phyloP scores from a whole-genome alignment of 495 filamentous ascomycete species.

The Aspergillus avenaceus region DNA sequence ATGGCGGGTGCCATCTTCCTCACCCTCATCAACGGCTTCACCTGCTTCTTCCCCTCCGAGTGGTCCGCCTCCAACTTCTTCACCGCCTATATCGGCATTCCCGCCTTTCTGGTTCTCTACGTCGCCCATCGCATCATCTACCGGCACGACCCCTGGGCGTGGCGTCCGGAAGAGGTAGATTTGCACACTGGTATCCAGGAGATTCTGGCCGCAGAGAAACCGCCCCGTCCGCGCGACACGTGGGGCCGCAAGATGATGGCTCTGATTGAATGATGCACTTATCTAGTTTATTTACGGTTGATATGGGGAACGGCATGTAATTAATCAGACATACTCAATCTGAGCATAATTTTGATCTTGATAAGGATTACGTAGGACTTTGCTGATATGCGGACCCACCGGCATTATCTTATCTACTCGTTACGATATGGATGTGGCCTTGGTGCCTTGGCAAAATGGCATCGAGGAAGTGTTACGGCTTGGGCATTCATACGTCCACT shows the following conservation, averaged over 20 bases:
- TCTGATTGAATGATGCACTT: conserved; percentile 16
- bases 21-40: conserved; percentile 58
- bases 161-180: conserved; percentile 50
- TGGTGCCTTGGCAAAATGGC: no score
- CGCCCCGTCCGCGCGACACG: conserved; percentile 25
- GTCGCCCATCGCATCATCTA: conserved; percentile 45
- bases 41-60: conserved; percentile 54
- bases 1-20: conserved; percentile 48
- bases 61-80: conserved; percentile 53
- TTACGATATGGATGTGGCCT: no score
- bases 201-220: conserved; percentile 48
- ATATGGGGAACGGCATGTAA: no score
- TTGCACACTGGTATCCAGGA: conserved; percentile 51
- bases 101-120: conserved; percentile 54
- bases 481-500: no score
- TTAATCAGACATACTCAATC: no score
- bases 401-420: no score
- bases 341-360: no score
- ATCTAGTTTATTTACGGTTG: neutral
- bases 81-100: conserved; percentile 61
- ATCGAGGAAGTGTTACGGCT: no score
- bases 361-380: no score
- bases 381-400: no score
- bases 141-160: conserved; percentile 50
- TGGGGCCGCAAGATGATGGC: conserved; percentile 31